Evolutionary conservation across 495 filamentous ascomycete genomes (phyloP), one percentile per base, ranked within the genome.

Genomic region (Trichocladium antarcticum): DNA sequence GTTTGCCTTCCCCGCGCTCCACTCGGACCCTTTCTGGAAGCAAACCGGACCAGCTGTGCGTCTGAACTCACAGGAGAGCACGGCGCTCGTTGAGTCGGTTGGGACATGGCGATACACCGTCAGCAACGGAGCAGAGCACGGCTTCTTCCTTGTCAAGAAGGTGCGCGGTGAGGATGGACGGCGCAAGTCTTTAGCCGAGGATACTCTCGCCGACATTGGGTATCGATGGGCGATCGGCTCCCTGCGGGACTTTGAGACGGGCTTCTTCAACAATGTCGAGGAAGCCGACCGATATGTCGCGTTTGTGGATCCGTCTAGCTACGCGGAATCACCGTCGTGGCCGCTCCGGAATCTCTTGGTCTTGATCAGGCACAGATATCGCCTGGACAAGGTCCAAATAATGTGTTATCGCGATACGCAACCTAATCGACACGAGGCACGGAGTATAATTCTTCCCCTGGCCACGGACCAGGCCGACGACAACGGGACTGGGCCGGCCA

Each of bases 281-380:
- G 67, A 77, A 16, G 73, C 81, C 45, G 85, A 96, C 60, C 79
- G 78, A 54, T 95, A 80, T 58, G 73, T 95, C 12, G 78, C 81
- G 45, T 96, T 98, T 66, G 83, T 85, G 19, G 92, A 98, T 61
- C 88, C 92, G 5, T 95, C 89, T 3, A 94, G 85, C 31, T 96
- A 94, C 61, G 68, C 81, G 3, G 76, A 83, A 37, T 79, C 85
- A 48, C 89, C 92, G 7, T 86, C 88, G 0, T 96, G 92, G 92
- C 85, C 89, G 72, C 69, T 97, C 21, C 74, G 92, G 42, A 98
- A 98, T 57, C 74, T 97, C 6, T 70, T 98, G 15, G 77, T 95
- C 6, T 71, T 98, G 47, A 77, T 93, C n/a, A 79, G 82, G 49
- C 82, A 85, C 53, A 74, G 90, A 20, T 98, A 85, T 74, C 74